Percentiles rank a stretch among this genome's conserved stretches.
Evolutionary conservation across 1,139 yeast species (phyloP).

Genomic region (Pichia sp.): DNA sequence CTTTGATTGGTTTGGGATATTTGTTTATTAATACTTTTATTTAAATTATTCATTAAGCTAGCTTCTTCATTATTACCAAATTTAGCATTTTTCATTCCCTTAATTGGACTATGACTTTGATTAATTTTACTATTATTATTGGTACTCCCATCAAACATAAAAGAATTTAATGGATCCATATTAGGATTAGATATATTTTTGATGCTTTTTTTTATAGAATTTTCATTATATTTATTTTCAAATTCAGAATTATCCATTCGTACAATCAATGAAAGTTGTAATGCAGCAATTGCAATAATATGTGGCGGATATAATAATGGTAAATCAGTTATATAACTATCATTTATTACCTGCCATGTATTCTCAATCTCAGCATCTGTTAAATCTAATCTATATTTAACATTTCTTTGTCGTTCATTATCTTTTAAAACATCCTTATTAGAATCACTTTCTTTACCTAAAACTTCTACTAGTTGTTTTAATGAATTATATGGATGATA

Average conservation of each 20-base stretch:
- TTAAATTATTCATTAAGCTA: too few species aligned
- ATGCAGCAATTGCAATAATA: conserved; percentile 77
- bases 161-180: conserved; percentile 2
- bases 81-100: not conserved
- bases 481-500: conserved; percentile 88
- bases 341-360: conserved; percentile 86
- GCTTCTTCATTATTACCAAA: too few species aligned
- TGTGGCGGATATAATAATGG: conserved; percentile 85
- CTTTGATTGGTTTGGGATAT: too few species aligned
- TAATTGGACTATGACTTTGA: not conserved
- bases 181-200: not conserved
- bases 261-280: conserved; percentile 45
- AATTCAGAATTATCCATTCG: conserved; percentile 29
- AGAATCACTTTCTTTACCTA: conserved; percentile 25
- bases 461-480: conserved; percentile 47
- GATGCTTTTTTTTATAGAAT: not conserved
- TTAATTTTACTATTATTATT: not conserved
- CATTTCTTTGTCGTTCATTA: not conserved
- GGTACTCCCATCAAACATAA: not conserved
- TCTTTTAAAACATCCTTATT: not conserved
- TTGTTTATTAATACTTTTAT: too few species aligned
- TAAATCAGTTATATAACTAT: conserved; percentile 81
- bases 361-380: conserved; percentile 73
- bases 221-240: too few species aligned
- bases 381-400: conserved; percentile 33